Evolutionary conservation across 2,329 filamentous ascomycete genomes (phyloP).

Genomic region (Neonectria neomacrospora): DNA sequence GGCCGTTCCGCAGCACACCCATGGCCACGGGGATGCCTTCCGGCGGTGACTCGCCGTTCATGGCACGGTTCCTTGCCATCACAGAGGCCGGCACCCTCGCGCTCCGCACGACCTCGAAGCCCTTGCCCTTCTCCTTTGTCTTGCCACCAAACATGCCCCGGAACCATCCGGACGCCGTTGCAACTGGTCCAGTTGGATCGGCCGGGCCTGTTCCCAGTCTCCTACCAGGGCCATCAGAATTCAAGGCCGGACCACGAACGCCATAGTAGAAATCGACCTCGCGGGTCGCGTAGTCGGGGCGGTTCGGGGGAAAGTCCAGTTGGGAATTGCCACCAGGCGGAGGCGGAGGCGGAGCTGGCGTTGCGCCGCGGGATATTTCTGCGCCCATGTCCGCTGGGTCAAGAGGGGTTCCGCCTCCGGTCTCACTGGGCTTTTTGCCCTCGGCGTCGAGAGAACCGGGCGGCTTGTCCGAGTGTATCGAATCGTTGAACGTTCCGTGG

Average conservation of each 20-base stretch:
- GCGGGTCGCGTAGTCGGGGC: conserved; percentile 89
- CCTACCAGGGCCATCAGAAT: conserved; percentile 81
- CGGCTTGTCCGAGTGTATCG: conserved; percentile 47
- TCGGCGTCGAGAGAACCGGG: conserved; percentile 47
- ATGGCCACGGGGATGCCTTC: conserved; percentile 74
- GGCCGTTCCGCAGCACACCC: conserved; percentile 67
- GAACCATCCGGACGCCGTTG: conserved; percentile 91
- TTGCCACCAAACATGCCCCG: conserved; percentile 82
- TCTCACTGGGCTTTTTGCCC: conserved; percentile 52
- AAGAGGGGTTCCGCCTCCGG: conserved; percentile 40
- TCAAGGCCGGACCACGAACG: conserved; percentile 87
- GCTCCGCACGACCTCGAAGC: conserved; percentile 95
- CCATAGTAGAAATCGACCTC: conserved; percentile 98
- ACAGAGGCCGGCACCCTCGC: conserved; percentile 85
- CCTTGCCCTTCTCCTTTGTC: conserved; percentile 93
- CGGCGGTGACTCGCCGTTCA: conserved; percentile 73
- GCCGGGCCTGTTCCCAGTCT: conserved; percentile 93
- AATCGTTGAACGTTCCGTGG: conserved; percentile 66
- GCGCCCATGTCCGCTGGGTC: conserved; percentile 56
- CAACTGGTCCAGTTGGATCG: conserved; percentile 91
- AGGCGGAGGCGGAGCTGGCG: conserved; percentile 54
- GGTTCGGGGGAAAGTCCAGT: conserved; percentile 62
- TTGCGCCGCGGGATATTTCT: conserved; percentile 56
- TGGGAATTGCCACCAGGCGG: conserved; percentile 45
- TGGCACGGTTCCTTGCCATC: conserved; percentile 61